Evolutionary conservation across 1,284 basidiomycete genomes (phyloP).

Genomic region (Ganoderma lingzhi): DNA sequence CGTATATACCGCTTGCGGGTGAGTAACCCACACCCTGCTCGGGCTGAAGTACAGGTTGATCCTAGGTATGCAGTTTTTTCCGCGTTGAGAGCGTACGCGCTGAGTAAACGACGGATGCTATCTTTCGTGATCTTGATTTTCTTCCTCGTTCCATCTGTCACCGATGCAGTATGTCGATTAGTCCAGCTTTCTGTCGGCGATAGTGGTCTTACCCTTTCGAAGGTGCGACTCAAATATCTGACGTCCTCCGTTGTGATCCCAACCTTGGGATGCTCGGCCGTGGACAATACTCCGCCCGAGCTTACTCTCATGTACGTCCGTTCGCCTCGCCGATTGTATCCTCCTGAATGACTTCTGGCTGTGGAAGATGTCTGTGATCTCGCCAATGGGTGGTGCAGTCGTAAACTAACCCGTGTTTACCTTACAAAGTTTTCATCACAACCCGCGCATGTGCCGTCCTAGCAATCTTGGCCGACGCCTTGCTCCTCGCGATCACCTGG

Average conservation of each 20-base stretch:
- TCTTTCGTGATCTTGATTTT: not conserved
- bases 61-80: not conserved
- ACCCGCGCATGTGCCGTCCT: not conserved
- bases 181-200: too few species aligned
- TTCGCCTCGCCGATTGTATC: too few species aligned
- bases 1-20: not conserved
- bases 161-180: not conserved
- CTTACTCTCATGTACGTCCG: not conserved
- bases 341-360: not conserved
- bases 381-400: not conserved
- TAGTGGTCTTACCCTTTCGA: not conserved
- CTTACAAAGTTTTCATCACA: not conserved
- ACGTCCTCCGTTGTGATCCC: not conserved
- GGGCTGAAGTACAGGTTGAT: not conserved
- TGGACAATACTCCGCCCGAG: not conserved
- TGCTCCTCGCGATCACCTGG: conserved; percentile 3
- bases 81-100: not conserved
- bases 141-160: not conserved
- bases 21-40: not conserved
- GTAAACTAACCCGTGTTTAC: not conserved
- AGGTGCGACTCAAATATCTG: not conserved
- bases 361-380: not conserved
- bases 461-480: not conserved
- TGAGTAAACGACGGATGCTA: not conserved
- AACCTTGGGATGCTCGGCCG: not conserved